These are phyloP conservation scores for Pyrenochaeta sp. DNA, from an alignment of 2,329 filamentous ascomycete species.

Conservation along the genomic window DNA sequence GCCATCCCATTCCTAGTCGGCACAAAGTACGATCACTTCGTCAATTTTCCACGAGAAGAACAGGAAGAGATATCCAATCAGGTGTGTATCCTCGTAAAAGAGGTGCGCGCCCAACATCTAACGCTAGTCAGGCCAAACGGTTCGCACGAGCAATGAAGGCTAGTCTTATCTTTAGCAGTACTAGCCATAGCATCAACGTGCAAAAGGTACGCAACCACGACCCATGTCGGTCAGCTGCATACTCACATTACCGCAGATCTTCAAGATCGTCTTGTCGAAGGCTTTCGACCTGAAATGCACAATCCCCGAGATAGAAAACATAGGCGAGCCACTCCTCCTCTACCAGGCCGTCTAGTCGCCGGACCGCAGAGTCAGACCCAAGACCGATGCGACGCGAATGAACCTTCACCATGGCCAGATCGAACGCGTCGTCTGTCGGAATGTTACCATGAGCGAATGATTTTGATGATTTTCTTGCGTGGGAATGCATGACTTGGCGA, in stretches of 20 bases:
- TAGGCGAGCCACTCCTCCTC: slow-evolving; percentile 91
- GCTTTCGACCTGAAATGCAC: slow-evolving; percentile 99
- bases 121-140: slow-evolving; percentile 74
- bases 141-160: slow-evolving; percentile 99
- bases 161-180: slow-evolving; percentile 97
- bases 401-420: slow-evolving; percentile 22
- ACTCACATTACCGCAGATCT: slow-evolving; percentile 72
- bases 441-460: slow-evolving; percentile 49
- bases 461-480: slow-evolving; percentile 46
- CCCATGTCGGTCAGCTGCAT: not conserved
- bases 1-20: slow-evolving; percentile 98
- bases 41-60: slow-evolving; percentile 96
- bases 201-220: slow-evolving; percentile 76
- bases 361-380: slow-evolving; percentile 27
- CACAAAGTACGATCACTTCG: slow-evolving; percentile 99
- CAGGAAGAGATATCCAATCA: slow-evolving; percentile 99
- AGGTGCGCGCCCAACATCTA: slow-evolving; percentile 2
- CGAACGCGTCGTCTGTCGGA: slow-evolving; percentile 31
- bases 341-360: slow-evolving; percentile 65
- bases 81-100: slow-evolving; percentile 59
- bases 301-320: slow-evolving; percentile 97
- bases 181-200: slow-evolving; percentile 98
- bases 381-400: slow-evolving; percentile 15
- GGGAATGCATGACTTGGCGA: slow-evolving; percentile 49
- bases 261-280: slow-evolving; percentile 99